Evolutionary conservation across 208 protist genomes (phyloP), one percentile per base, ranked within the genome.

Genomic region (Wallacemonas sp.): DNA sequence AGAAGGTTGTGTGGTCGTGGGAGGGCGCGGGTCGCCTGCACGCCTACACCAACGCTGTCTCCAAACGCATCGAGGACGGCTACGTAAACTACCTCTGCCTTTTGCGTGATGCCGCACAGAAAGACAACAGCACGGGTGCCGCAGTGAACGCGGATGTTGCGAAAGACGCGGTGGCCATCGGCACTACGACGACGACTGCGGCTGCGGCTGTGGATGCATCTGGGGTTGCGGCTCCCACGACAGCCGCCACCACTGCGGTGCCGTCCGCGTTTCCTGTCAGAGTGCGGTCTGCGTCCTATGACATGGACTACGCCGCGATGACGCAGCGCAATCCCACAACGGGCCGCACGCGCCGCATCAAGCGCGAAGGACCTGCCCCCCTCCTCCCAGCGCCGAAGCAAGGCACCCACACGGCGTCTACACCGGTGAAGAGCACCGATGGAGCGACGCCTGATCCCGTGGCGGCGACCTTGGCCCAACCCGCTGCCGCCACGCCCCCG

Each of bases 261-360:
- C 5, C 47, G 19, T 8, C 33, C n/a, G n/a, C 27, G 4, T 26
- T 5, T 31, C 28, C 17, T 5, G 24, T 69, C 27, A 45, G 3
- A 2, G 41, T 69, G 38, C 26, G 47, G n/a, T 5, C 17, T 2
- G 15, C 17, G 5, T 17, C 17, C 36, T 69, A 69, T 36, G 41
- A 22, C 26, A 36, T 67, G 34, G 45, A 67, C 46, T 67, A 46
- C 22, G 47, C n/a, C 1, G 36, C 44, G 5, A 67, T 67, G 62
- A 24, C n/a, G 33, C 62, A 67, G 47, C 62, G 46, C 45, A 67
- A 58, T 22, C 5, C 46, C 31, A 2, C 0, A 5, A 67, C 62
- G 2, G 46, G 46, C 33, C 42, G 46, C 33, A 47, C 38, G 30
- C 44, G 62, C 2, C 33, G 33, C 2, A 45, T 67, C 11, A 47